Conservation (phyloP, 2,329 filamentous ascomycete genomes). For the Akanthomyces muscarius region DNA sequence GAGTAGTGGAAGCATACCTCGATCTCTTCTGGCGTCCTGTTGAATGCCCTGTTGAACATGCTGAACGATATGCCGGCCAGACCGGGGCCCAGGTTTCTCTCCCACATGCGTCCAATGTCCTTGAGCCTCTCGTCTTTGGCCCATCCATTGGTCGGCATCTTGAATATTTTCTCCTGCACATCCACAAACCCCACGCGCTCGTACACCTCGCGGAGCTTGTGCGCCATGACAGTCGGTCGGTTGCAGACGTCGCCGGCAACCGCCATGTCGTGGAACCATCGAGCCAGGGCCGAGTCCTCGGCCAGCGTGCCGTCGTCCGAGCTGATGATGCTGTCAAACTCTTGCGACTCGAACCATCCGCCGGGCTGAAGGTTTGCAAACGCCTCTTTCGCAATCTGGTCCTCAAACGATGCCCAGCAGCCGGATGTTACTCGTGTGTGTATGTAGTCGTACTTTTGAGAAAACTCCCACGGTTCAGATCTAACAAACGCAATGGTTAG, state of each 20-base stretch:
- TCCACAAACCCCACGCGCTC: slow-evolving; percentile 52
- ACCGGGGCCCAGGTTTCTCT: slow-evolving; percentile 39
- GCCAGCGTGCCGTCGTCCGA: slow-evolving; percentile 46
- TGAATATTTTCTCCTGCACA: slow-evolving; percentile 48
- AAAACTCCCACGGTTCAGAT: slow-evolving; percentile 47
- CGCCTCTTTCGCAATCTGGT: slow-evolving; percentile 48
- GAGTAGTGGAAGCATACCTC: slow-evolving; percentile 36
- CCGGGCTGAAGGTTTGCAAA: slow-evolving; percentile 47
- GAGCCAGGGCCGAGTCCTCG: slow-evolving; percentile 33
- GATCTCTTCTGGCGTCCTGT: slow-evolving; percentile 42
- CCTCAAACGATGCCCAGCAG: slow-evolving; percentile 46
- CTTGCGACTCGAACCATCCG: slow-evolving; percentile 54
- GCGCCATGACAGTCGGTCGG: slow-evolving; percentile 36
- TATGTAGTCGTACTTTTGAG: slow-evolving; percentile 53
- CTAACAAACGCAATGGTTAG: slow-evolving; percentile 25
- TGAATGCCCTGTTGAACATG: slow-evolving; percentile 39
- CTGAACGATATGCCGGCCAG: slow-evolving; percentile 43
- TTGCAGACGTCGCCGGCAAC: slow-evolving; percentile 35
- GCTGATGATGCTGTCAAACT: slow-evolving; percentile 35
- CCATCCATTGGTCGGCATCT: slow-evolving; percentile 53
- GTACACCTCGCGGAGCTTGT: slow-evolving; percentile 35
- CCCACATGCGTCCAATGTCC: slow-evolving; percentile 43
- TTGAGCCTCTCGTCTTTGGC: slow-evolving; percentile 42
- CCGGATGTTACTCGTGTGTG: slow-evolving; percentile 48
- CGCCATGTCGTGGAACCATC: slow-evolving; percentile 39